Evolutionary conservation across 129 eudicot genomes (phyloP).

Genomic region (Escallonia herrerae): DNA sequence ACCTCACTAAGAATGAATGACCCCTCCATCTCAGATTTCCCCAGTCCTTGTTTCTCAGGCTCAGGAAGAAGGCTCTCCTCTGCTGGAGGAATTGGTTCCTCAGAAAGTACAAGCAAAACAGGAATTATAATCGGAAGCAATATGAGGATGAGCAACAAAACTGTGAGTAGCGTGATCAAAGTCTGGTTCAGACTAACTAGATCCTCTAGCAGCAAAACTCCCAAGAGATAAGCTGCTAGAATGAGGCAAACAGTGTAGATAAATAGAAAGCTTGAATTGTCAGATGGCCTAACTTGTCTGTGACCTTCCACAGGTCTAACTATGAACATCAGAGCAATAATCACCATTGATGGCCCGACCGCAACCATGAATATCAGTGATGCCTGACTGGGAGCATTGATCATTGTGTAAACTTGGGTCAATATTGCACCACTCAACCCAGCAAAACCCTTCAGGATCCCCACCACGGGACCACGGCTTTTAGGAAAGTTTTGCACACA

Average conservation of each 20-base stretch:
- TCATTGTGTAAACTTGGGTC: constrained; percentile 50
- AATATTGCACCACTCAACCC: constrained; percentile 70
- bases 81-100: constrained; percentile 22
- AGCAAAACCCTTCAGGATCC: constrained; percentile 61
- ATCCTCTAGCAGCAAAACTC: constrained; percentile 42
- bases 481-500: constrained; percentile 69
- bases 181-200: constrained; percentile 25
- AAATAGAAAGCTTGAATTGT: constrained; percentile 34
- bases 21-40: constrained; percentile 15
- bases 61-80: constrained; percentile 44
- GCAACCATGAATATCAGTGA: constrained; percentile 56
- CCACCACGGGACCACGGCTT: constrained; percentile 64
- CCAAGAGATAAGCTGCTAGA: constrained; percentile 60
- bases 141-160: constrained; percentile 31
- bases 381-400: constrained; percentile 42
- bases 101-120: constrained; percentile 24
- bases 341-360: constrained; percentile 57
- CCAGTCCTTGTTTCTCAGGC: constrained; percentile 23
- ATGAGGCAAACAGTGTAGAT: constrained; percentile 40
- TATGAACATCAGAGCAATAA: constrained; percentile 52
- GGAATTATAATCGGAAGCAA: constrained; percentile 50
- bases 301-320: constrained; percentile 62
- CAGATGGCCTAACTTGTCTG: constrained; percentile 39
- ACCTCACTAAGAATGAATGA: constrained; percentile 45
- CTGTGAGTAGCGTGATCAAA: constrained; percentile 28